Evolutionary conservation across 306 rosid genomes (phyloP).

Genomic region (Rubus parviflorus): DNA sequence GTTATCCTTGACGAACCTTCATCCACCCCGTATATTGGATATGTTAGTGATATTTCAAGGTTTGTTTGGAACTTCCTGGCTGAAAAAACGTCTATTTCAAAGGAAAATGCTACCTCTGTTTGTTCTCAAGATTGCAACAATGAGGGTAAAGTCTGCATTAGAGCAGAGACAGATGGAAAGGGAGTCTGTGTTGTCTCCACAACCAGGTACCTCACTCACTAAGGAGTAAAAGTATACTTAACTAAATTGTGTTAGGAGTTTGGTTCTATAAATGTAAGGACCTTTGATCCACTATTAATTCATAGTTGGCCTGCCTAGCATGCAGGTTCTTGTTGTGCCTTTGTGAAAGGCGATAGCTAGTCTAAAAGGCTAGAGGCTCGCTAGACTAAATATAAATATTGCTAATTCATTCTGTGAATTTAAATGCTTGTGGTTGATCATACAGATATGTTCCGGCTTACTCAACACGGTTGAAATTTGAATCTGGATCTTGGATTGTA

Average conservation of each 20-base stretch:
- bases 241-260: neutral
- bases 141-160: slow-evolving; percentile 69
- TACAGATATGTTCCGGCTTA: slow-evolving; percentile 93
- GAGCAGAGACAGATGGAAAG: slow-evolving; percentile 71
- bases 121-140: slow-evolving; percentile 71
- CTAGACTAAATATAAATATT: neutral
- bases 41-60: slow-evolving; percentile 73
- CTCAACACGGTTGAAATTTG: slow-evolving; percentile 69
- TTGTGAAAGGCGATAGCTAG: neutral
- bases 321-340: neutral
- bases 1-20: slow-evolving; percentile 78
- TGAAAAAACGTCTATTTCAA: slow-evolving; percentile 63
- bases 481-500: slow-evolving; percentile 72
- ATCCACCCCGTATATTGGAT: slow-evolving; percentile 57
- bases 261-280: neutral
- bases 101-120: slow-evolving; percentile 43
- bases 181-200: slow-evolving; percentile 81
- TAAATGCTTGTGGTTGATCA: slow-evolving; percentile 23
- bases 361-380: too few species aligned
- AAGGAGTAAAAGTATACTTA: neutral
- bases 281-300: neutral
- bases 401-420: neutral
- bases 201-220: slow-evolving; percentile 65
- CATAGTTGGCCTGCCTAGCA: neutral
- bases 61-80: slow-evolving; percentile 88